Conservation (phyloP, 2,329 filamentous ascomycete genomes). For the Penicillium frequentans region DNA sequence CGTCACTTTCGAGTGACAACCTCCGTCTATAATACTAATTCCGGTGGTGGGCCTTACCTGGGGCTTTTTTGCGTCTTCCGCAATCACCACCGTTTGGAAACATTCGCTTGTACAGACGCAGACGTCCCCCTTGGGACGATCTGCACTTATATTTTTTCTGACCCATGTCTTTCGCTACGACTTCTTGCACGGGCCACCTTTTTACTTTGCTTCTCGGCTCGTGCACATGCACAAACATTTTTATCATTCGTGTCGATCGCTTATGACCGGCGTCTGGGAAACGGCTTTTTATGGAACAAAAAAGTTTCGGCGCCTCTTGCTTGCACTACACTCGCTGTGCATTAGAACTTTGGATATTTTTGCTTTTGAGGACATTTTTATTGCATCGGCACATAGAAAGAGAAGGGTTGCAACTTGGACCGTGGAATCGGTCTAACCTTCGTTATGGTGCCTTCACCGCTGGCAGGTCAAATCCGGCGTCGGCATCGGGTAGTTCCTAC, state of each 20-base stretch:
- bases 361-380: constrained; percentile 28
- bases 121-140: constrained; percentile 14
- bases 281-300: constrained; percentile 25
- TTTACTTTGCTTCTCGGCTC: constrained; percentile 29
- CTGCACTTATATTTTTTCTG: constrained; percentile 26
- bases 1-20: constrained; percentile 18
- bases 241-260: constrained; percentile 41
- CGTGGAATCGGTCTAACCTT: constrained; percentile 5
- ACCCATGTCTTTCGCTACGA: constrained; percentile 35
- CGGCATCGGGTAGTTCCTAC: constrained; percentile 5
- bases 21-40: constrained; percentile 44
- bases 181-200: constrained; percentile 31
- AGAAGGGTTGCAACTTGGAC: constrained; percentile 9
- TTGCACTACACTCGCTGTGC: constrained; percentile 43
- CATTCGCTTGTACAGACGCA: constrained; percentile 41
- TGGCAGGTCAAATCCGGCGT: constrained; percentile 18
- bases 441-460: constrained; percentile 15
- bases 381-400: constrained; percentile 38
- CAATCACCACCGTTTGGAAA: constrained; percentile 29
- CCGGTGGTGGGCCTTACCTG: constrained; percentile 25
- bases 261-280: constrained; percentile 37
- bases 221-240: constrained; percentile 33
- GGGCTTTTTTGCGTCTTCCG: constrained; percentile 8
- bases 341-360: constrained; percentile 29
- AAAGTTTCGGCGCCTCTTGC: constrained; percentile 30